Percentiles rank a stretch among this genome's conserved stretches.
phyloP scores from a whole-genome alignment of 495 filamentous ascomycete species.

The Annulohypoxylon moriforme region DNA sequence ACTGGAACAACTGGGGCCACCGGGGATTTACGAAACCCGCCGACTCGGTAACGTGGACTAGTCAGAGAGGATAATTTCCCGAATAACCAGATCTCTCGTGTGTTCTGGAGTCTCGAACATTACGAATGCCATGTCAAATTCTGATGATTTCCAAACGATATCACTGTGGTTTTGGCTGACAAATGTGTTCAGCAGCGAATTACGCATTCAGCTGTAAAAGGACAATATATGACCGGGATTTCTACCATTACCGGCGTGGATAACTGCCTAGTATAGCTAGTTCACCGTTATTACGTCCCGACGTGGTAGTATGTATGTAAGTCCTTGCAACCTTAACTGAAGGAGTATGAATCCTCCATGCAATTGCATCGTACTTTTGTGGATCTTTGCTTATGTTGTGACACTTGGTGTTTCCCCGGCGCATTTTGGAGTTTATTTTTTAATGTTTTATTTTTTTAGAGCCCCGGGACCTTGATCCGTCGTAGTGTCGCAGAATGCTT shows the following conservation, averaged over 20 bases:
- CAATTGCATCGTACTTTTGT: slow-evolving; percentile 5
- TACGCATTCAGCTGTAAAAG: not conserved
- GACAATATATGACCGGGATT: not conserved
- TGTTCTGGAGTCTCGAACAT: not conserved
- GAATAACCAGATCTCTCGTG: slow-evolving; percentile 10
- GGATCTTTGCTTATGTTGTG: slow-evolving; percentile 2
- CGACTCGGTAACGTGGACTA: slow-evolving; percentile 7
- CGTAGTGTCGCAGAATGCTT: slow-evolving; percentile 4
- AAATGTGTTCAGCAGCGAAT: not conserved
- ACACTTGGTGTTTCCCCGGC: not conserved
- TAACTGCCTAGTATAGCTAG: slow-evolving; percentile 7
- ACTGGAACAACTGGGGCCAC: not conserved
- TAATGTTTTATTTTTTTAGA: not conserved
- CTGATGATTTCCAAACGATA: not conserved
- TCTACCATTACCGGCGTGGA: not conserved
- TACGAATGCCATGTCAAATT: not conserved
- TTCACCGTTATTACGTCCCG: slow-evolving; percentile 4
- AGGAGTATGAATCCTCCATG: slow-evolving; percentile 8
- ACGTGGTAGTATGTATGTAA: slow-evolving; percentile 9
- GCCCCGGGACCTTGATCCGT: not conserved
- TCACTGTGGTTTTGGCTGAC: not conserved
- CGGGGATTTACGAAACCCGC: slow-evolving; percentile 13
- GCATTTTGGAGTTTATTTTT: not conserved
- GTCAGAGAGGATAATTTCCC: slow-evolving; percentile 10
- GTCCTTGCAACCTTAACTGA: slow-evolving; percentile 1